These are phyloP conservation scores for Neonectria ditissima DNA, from an alignment of 2,329 filamentous ascomycete species.

Conservation along the genomic window DNA sequence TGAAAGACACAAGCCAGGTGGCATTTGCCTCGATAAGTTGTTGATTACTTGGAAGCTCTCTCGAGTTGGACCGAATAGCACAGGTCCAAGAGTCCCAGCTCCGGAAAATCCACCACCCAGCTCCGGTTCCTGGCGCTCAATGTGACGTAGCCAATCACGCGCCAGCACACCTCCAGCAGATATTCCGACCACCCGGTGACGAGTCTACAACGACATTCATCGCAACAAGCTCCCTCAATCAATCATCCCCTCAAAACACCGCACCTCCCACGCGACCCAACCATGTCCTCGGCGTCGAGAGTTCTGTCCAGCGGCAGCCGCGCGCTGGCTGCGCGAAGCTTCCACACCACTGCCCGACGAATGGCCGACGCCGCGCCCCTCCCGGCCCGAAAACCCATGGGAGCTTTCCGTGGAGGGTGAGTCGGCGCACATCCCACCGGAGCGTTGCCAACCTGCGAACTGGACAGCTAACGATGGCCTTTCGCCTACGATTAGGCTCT, in stretches of 20 bases:
- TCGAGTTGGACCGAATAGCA: not conserved
- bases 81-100: constrained; percentile 2
- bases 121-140: constrained; percentile 22
- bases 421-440: constrained; percentile 43
- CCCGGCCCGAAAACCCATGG: constrained; percentile 68
- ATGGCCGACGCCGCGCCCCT: constrained; percentile 59
- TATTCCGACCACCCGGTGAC: constrained; percentile 45
- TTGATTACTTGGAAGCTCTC: constrained; percentile 1
- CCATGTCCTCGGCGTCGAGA: constrained; percentile 60
- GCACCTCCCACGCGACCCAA: constrained; percentile 34
- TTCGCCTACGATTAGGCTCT: constrained; percentile 68
- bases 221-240: constrained; percentile 32
- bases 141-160: constrained; percentile 45
- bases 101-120: constrained; percentile 39
- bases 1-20: not conserved
- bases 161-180: constrained; percentile 32
- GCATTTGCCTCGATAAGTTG: not conserved
- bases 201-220: constrained; percentile 38
- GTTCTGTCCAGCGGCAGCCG: constrained; percentile 56
- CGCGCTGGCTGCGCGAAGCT: constrained; percentile 54
- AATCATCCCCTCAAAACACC: constrained; percentile 32
- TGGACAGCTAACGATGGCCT: constrained; percentile 20
- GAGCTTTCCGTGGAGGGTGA: constrained; percentile 72
- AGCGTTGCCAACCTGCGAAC: constrained; percentile 13
- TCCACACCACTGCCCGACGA: constrained; percentile 65